phyloP scores from a whole-genome alignment of 305 asterid genomes.

The Fraxinus sp. region DNA sequence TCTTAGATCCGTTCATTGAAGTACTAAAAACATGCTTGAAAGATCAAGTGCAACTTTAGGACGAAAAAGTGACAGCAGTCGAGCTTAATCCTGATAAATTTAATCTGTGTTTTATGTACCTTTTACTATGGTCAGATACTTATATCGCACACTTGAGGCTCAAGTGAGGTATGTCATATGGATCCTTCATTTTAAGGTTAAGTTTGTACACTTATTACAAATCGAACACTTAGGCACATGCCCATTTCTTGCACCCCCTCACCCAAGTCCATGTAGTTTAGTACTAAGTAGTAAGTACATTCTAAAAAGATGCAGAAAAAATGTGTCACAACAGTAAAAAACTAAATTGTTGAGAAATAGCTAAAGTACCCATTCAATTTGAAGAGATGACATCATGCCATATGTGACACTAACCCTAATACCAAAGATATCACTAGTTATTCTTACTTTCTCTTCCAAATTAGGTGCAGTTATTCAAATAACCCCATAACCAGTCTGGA shows the following conservation, averaged over 20 bases:
- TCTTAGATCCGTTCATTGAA: not conserved
- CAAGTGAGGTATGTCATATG: not conserved
- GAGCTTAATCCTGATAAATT: not conserved
- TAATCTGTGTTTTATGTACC: not conserved
- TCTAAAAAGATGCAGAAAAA: not conserved
- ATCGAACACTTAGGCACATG: not conserved
- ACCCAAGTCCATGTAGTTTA: not conserved
- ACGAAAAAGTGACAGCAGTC: not conserved
- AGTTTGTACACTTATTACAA: not conserved
- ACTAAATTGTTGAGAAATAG: not conserved
- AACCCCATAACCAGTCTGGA: not conserved
- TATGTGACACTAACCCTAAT: not conserved
- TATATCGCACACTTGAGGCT: not conserved
- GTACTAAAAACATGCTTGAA: not conserved
- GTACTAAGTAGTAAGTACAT: not conserved
- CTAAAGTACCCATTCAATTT: not conserved
- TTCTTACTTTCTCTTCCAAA: not conserved
- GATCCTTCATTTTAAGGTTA: not conserved
- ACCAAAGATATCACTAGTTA: not conserved
- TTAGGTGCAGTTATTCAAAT: not conserved
- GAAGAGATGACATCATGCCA: not conserved
- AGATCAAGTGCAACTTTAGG: not conserved
- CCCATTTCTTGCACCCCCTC: not conserved
- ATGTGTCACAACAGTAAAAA: not conserved
- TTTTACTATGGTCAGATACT: not conserved